Conservation (phyloP, 73 alveolate genomes). For the Effrenium voratum region DNA sequence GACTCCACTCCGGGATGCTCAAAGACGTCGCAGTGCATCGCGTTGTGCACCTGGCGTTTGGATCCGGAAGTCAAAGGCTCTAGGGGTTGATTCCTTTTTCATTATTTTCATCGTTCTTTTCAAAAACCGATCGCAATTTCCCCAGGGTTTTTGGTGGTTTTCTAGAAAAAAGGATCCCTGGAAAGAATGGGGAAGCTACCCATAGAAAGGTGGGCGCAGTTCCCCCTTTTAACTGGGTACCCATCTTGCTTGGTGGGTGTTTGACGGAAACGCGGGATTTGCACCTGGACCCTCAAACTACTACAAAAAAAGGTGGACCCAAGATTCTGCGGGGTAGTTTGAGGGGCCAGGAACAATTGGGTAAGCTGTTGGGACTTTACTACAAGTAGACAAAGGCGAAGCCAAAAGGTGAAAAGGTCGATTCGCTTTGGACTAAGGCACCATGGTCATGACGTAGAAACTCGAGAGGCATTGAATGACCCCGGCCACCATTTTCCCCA, state of each 20-base stretch:
- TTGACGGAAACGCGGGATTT: no score
- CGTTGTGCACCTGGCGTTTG: slow-evolving; percentile 56
- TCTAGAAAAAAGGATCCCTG: no score
- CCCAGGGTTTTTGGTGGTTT: no score
- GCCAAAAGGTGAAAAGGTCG: neutral
- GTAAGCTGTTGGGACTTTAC: neutral
- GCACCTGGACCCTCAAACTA: no score
- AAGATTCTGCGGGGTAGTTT: no score
- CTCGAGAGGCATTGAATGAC: slow-evolving; percentile 82
- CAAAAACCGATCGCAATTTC: no score
- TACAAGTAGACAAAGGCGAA: neutral
- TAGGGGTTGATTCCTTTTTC: neutral
- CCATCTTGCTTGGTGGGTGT: no score
- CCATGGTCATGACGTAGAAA: slow-evolving; percentile 76
- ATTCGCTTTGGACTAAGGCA: neutral
- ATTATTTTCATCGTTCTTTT: no score
- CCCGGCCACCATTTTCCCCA: slow-evolving; percentile 51
- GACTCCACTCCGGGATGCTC: slow-evolving; percentile 62
- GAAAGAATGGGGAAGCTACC: no score
- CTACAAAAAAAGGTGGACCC: no score
- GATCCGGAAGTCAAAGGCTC: neutral
- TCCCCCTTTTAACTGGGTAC: no score
- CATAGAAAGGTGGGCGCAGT: no score
- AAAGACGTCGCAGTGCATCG: slow-evolving; percentile 92
- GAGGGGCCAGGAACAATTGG: neutral